These are phyloP conservation scores for Mercurialis annua DNA, from an alignment of 345 rosid species.

Conservation along the genomic window DNA sequence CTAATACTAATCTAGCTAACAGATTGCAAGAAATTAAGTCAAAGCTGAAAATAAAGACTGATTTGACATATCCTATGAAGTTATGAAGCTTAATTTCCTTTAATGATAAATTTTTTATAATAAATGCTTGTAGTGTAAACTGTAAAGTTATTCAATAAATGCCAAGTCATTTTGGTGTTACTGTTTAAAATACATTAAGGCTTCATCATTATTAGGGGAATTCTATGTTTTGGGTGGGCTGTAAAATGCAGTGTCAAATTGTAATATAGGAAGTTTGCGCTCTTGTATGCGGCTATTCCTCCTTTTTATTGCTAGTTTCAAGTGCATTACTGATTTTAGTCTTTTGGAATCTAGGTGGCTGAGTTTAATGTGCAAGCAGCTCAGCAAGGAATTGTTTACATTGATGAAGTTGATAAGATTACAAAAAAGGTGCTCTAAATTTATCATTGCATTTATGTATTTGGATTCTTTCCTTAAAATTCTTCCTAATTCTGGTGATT, in stretches of 20 bases:
- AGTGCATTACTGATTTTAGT: neutral
- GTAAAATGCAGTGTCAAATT: neutral
- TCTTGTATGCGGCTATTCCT: neutral
- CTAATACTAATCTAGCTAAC: neutral
- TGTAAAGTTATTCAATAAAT: neutral
- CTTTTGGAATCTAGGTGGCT: slow-evolving; percentile 54
- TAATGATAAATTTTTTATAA: neutral
- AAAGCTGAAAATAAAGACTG: neutral
- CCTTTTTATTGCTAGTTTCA: neutral
- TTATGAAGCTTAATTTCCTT: neutral
- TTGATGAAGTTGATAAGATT: slow-evolving; percentile 97
- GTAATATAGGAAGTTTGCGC: neutral
- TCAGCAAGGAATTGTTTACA: slow-evolving; percentile 92
- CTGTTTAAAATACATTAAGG: neutral
- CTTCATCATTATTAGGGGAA: neutral
- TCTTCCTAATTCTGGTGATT: neutral
- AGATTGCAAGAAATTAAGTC: neutral
- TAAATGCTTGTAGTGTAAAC: neutral
- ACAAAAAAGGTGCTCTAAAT: slow-evolving; percentile 66
- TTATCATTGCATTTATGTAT: neutral
- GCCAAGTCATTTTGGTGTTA: neutral
- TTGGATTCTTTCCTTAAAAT: neutral
- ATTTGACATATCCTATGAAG: neutral
- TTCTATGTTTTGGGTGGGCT: neutral
- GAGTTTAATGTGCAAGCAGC: slow-evolving; percentile 95